Base-by-base conservation (phyloP, 495 filamentous ascomycete genomes). In the Aspergillus cristatus region DNA sequence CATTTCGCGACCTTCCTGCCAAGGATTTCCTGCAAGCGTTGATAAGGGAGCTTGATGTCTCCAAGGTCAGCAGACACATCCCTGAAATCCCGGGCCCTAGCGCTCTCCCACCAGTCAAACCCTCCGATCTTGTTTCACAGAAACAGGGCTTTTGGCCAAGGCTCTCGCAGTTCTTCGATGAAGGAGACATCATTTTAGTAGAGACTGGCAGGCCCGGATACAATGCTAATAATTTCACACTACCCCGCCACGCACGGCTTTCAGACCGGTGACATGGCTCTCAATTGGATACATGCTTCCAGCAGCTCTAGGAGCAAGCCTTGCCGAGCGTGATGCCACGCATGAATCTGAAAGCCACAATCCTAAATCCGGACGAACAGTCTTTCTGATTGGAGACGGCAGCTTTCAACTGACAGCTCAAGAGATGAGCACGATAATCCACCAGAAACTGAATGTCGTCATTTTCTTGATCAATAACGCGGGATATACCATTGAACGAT, bases 351-450 rank as follows among this genome's bases (percentile, higher is more conserved):
- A 46, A 14, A 43, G 38, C 15, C 18, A 46, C 34, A 28, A 37
- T 7, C 34, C 41, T 24, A 30, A 39, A 12, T 28, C 38, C 1
- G 39, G 26, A 38, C 54, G 69, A 1, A 67, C 62, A 0, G 75
- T 91, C 45, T 64, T 89, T 35, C 79, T 89, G 50, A 79, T 78
- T 7, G 85, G 84, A 18, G 85, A 90, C 47, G 85, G 85, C 14
- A 80, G 74, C 38, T 73, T 89, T 51, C 83, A 91, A 48, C 62
- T 90, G 15, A 87, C 82, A 0, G 75, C 63, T 0, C 85, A 90
- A n/a, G n/a, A n/a, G 50, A 56, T 91, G 34, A 74, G 71, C 40
- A 86, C 82, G 11, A 84, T 89, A 60, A 71, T 90, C 35, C 71
- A 73, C 5, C 68, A 79, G 14, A 61, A 64, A 1, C 55, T 90